Conservation (phyloP, 2,329 filamentous ascomycete genomes). For the Mariannaea elegans region DNA sequence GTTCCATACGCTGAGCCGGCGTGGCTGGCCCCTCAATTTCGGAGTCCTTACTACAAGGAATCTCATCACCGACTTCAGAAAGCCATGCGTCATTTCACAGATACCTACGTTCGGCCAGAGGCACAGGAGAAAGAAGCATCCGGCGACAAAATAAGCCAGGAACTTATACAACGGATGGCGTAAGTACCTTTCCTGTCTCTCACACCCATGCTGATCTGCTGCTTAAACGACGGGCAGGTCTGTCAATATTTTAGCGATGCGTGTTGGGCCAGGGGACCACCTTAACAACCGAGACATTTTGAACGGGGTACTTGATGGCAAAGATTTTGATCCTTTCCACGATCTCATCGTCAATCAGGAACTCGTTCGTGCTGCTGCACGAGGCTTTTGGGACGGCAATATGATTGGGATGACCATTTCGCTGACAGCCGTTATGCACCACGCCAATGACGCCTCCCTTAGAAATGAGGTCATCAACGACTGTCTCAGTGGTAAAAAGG, state of each 20-base stretch:
- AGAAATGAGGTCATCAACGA: conserved; percentile 75
- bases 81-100: conserved; percentile 77
- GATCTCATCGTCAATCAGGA: conserved; percentile 82
- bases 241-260: too few relatives aligned
- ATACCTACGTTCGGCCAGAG: conserved; percentile 76
- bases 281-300: conserved; percentile 75
- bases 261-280: conserved; percentile 84
- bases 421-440: conserved; percentile 82
- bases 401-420: conserved; percentile 88
- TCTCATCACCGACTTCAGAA: conserved; percentile 74
- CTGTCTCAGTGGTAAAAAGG: conserved; percentile 82
- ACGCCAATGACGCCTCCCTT: conserved; percentile 72
- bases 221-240: too few relatives aligned
- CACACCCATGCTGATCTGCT: too few relatives aligned
- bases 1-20: conserved; percentile 88
- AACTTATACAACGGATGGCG: too few relatives aligned
- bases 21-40: conserved; percentile 82
- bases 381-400: conserved; percentile 88
- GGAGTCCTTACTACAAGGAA: conserved; percentile 82
- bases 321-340: conserved; percentile 89
- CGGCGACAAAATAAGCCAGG: too few relatives aligned
- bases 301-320: conserved; percentile 74
- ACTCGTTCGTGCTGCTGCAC: conserved; percentile 72
- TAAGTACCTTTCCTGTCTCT: too few relatives aligned
- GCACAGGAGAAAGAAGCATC: conserved; percentile 80